phyloP scores from a whole-genome alignment of 345 rosid genomes.

The Dovyalis caffra region DNA sequence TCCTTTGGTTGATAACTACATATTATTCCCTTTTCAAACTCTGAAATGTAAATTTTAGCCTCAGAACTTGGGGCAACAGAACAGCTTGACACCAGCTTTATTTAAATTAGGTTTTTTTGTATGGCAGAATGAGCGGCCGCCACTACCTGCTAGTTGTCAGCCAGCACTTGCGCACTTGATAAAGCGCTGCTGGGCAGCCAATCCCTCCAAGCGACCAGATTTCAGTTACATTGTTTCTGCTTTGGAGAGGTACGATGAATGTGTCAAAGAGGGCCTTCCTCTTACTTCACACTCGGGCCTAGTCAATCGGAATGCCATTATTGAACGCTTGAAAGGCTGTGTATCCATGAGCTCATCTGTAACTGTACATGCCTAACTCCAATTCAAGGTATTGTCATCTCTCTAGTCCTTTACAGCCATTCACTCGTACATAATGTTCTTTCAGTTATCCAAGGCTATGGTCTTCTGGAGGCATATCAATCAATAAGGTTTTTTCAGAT shows the following conservation, averaged over 20 bases:
- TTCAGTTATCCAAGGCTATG: constrained; percentile 15
- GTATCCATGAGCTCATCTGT: constrained; percentile 65
- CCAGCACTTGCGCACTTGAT: constrained; percentile 88
- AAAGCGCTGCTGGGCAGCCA: constrained; percentile 87
- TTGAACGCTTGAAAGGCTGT: constrained; percentile 75
- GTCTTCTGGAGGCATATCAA: constrained; percentile 3
- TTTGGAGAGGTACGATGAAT: constrained; percentile 77
- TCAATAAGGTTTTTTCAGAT: background rate
- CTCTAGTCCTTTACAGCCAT: background rate
- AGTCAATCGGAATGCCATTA: constrained; percentile 54
- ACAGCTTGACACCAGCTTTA: background rate
- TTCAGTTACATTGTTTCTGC: constrained; percentile 77
- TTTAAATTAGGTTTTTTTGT: constrained; percentile 1
- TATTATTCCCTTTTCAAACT: no score
- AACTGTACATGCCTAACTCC: constrained; percentile 74
- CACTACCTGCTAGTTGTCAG: constrained; percentile 86
- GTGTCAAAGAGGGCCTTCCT: constrained; percentile 89
- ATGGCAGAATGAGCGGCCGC: constrained; percentile 88
- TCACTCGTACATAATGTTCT: constrained; percentile 25
- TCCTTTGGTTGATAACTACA: background rate
- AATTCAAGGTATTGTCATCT: constrained; percentile 23
- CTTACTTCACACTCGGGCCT: constrained; percentile 70
- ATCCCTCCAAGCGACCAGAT: constrained; percentile 86
- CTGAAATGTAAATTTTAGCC: background rate
- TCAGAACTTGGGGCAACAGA: background rate